Evolutionary conservation across 768 basidiomycete genomes (phyloP), one percentile per base, ranked within the genome.

Genomic region (Amanita rubescens): DNA sequence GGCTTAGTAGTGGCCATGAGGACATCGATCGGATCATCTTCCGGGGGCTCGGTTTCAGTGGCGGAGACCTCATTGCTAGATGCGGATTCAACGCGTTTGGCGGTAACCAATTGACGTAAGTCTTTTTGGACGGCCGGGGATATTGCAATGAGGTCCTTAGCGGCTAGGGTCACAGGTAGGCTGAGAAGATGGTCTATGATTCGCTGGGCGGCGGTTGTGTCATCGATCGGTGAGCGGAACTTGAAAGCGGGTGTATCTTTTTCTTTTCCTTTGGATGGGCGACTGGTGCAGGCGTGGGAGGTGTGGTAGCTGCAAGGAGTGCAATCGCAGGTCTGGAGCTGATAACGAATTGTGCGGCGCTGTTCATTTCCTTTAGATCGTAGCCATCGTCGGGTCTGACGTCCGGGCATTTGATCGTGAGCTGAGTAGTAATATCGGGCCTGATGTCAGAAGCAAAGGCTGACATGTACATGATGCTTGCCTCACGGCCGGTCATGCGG

Each of bases 41-140:
- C 3, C 4, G 5, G 5, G 8, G 56, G 37, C 12, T 58, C 38
- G 32, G 57, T 51, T 34, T 54, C 57, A 12, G n/a, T n/a, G n/a
- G 32, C 58, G 1, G 27, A 8, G n/a, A 8, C 5, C 27, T 30
- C 27, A 30, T 30, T 30, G 27, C 5, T 8, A 30, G 8, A 30
- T 3, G 35, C 35, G 35, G 35, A 37, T 12, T 37, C 35, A 4
- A 37, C 35, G 15, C 15, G 35, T 12, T 37, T 37, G 35, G 35
- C 15, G 35, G 35, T 37, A 37, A 37, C 35, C 35, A 37, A 11
- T 37, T 37, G 35, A 5, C 12, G 35, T 37, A 37, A 37, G 5
- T 37, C 35, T 37, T 37, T 37, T 11, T 37, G 35, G 35, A 37
- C 12, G 35, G 35, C 35, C 11, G 12, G 35, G 10, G 35, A 37